These are phyloP conservation scores for Zopfochytrium polystomum DNA, from an alignment of 371 early-diverging fungal species.

Conservation along the genomic window DNA sequence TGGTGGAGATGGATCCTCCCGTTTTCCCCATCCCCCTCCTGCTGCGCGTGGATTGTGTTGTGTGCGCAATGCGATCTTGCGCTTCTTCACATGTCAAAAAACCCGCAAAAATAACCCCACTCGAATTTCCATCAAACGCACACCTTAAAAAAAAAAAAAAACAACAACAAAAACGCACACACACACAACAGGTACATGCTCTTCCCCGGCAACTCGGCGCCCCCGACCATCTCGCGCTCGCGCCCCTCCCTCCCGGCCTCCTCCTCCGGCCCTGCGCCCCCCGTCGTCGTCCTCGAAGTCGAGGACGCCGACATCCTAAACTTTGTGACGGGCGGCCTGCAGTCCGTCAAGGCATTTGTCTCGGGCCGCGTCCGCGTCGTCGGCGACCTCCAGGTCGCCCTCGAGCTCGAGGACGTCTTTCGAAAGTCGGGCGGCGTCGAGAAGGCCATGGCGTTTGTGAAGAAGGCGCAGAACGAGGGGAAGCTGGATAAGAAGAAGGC, in stretches of 20 bases:
- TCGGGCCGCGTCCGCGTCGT: slow-evolving; percentile 27
- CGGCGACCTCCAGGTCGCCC: slow-evolving; percentile 35
- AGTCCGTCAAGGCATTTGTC: slow-evolving; percentile 30
- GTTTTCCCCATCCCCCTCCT: too few species aligned
- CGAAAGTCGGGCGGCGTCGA: slow-evolving; percentile 37
- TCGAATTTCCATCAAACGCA: too few species aligned
- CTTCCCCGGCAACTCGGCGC: slow-evolving; percentile 27
- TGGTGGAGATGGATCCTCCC: too few species aligned
- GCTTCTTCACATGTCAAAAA: too few species aligned
- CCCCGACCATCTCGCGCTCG: slow-evolving; percentile 28
- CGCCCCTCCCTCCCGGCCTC: slow-evolving; percentile 22
- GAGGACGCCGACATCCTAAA: slow-evolving; percentile 39
- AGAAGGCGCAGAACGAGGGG: too few species aligned
- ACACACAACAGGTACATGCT: slow-evolving; percentile 28
- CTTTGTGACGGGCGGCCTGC: slow-evolving; percentile 39
- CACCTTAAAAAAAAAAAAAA: too few species aligned
- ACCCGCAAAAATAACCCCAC: too few species aligned
- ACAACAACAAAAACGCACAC: too few species aligned
- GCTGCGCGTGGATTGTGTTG: too few species aligned
- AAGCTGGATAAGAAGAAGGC: background rate
- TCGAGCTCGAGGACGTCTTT: slow-evolving; percentile 37
- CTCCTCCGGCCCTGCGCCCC: slow-evolving; percentile 18
- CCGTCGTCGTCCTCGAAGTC: slow-evolving; percentile 32
- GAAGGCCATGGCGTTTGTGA: slow-evolving; percentile 30
- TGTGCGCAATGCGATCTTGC: too few species aligned